These are phyloP conservation scores for Huntiella savannae DNA, from an alignment of 2,329 filamentous ascomycete genomes.

Conservation along the genomic window DNA sequence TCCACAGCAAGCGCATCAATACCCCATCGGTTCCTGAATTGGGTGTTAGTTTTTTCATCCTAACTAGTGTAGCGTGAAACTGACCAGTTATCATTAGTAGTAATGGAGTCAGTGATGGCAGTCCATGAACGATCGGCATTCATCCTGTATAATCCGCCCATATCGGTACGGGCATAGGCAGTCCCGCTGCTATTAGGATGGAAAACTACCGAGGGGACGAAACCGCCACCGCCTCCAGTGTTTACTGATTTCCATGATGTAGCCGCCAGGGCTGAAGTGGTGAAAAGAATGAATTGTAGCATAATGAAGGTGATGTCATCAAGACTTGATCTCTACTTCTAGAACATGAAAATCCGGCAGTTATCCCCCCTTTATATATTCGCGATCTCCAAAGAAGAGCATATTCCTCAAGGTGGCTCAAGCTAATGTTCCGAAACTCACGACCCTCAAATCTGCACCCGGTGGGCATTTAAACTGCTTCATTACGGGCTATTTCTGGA, in stretches of 20 bases:
- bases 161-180: conserved; percentile 37
- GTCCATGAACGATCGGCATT: conserved; percentile 38
- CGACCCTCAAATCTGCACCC: too few relatives aligned
- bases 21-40: conserved; percentile 32
- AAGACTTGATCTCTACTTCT: too few relatives aligned
- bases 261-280: conserved; percentile 17
- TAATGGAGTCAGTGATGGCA: conserved; percentile 28
- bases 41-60: conserved; percentile 10
- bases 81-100: conserved; percentile 26
- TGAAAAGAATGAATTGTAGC: not conserved
- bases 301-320: not conserved
- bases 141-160: conserved; percentile 35
- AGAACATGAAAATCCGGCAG: too few relatives aligned
- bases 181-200: conserved; percentile 31
- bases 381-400: too few relatives aligned
- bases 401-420: too few relatives aligned
- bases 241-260: conserved; percentile 29
- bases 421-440: too few relatives aligned
- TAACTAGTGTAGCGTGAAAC: conserved; percentile 4
- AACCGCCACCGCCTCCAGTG: conserved; percentile 38
- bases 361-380: too few relatives aligned
- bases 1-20: conserved; percentile 38
- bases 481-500: too few relatives aligned
- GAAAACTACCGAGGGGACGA: conserved; percentile 37
- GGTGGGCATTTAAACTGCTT: too few relatives aligned